Conservation (phyloP, 305 asterid genomes). For the Fraxinus greggii region DNA sequence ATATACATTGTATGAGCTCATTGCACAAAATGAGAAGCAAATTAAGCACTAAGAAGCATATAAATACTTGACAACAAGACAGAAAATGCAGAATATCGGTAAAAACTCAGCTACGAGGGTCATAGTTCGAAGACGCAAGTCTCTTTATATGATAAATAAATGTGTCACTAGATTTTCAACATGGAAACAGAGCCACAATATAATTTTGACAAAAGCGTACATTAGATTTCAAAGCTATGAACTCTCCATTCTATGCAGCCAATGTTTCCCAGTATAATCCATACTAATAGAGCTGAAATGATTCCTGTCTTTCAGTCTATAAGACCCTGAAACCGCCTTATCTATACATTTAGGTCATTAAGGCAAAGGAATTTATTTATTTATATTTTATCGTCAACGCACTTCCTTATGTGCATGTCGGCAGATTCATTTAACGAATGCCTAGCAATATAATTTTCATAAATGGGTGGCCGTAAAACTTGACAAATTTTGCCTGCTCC, state of each 20-base stretch:
- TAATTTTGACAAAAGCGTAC: not conserved
- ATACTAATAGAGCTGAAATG: not conserved
- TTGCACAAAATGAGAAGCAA: not conserved
- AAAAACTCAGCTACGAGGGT: not conserved
- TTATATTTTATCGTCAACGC: not conserved
- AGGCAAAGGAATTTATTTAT: not conserved
- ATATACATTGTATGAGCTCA: not conserved
- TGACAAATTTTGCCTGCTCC: not conserved
- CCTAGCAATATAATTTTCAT: not conserved
- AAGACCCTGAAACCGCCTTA: not conserved
- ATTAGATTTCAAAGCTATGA: not conserved
- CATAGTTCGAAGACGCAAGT: not conserved
- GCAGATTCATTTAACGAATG: not conserved
- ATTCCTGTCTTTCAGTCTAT: not conserved
- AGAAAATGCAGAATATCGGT: not conserved
- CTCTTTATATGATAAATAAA: not conserved
- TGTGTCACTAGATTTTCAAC: not conserved
- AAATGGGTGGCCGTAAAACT: not conserved
- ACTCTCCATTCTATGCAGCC: not conserved
- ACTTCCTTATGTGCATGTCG: not conserved
- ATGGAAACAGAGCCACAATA: not conserved
- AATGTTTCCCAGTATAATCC: not conserved
- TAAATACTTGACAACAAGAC: not conserved
- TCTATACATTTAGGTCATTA: not conserved
- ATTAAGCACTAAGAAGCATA: not conserved